Evolutionary conservation across 306 rosid species (phyloP).

Genomic region (Vigna unguiculata): DNA sequence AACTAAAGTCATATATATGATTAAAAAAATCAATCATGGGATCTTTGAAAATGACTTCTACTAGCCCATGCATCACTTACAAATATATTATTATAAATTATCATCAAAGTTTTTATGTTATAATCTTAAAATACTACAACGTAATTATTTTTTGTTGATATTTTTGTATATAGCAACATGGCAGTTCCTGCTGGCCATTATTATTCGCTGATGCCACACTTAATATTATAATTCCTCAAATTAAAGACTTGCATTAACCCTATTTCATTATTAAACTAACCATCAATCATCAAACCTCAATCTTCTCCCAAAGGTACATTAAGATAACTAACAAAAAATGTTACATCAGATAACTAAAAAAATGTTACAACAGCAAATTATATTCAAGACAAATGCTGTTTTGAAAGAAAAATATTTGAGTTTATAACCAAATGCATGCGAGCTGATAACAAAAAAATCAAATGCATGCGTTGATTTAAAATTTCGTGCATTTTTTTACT

Average conservation of each 20-base stretch:
- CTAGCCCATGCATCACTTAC: neutral
- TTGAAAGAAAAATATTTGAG: too few relatives aligned
- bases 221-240: neutral
- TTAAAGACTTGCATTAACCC: neutral
- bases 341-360: neutral
- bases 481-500: neutral
- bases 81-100: neutral
- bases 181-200: neutral
- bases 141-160: neutral
- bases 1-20: too few relatives aligned
- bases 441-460: too few relatives aligned
- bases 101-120: neutral
- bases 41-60: constrained; percentile 4
- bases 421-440: too few relatives aligned
- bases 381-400: neutral
- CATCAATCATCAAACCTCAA: neutral
- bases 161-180: neutral
- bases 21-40: too few relatives aligned
- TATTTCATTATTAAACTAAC: neutral
- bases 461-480: too few relatives aligned
- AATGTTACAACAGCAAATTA: neutral
- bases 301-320: neutral
- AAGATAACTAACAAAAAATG: neutral
- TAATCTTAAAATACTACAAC: neutral
- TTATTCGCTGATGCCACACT: neutral